Conservation (phyloP, 2,329 filamentous ascomycete genomes). For the Fusarium proliferatum region DNA sequence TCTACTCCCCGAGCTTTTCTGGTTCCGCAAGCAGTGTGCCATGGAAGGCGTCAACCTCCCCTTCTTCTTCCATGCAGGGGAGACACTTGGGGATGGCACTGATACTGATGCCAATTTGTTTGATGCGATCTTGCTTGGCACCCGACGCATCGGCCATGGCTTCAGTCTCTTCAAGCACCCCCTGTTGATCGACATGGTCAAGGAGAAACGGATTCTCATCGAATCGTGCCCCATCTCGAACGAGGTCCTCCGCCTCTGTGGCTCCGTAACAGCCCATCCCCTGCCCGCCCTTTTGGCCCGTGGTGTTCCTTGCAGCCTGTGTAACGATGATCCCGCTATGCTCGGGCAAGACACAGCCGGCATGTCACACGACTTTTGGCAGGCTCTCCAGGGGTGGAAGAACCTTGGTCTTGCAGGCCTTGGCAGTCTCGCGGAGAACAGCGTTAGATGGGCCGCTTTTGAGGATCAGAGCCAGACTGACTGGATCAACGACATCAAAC, state of each 20-base stretch:
- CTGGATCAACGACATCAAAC: conserved; percentile 79
- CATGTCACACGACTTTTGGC: conserved; percentile 95
- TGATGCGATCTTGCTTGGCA: conserved; percentile 87
- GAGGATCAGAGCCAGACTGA: conserved; percentile 79
- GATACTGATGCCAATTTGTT: conserved; percentile 84
- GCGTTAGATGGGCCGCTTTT: conserved; percentile 88
- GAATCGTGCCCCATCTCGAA: conserved; percentile 94
- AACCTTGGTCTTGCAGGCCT: conserved; percentile 90
- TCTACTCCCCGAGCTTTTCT: conserved; percentile 86
- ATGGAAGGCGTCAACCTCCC: conserved; percentile 84
- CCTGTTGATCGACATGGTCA: conserved; percentile 86
- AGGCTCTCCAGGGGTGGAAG: conserved; percentile 89
- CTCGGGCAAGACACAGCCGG: conserved; percentile 84
- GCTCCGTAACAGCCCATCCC: conserved; percentile 80
- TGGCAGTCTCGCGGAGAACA: conserved; percentile 90
- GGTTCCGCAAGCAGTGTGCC: conserved; percentile 89
- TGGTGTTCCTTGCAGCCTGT: conserved; percentile 84
- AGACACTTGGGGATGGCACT: conserved; percentile 81
- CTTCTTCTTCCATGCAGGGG: conserved; percentile 96
- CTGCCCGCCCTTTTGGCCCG: conserved; percentile 86
- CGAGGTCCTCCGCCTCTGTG: conserved; percentile 83
- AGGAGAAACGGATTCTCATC: conserved; percentile 86
- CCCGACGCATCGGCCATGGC: conserved; percentile 88
- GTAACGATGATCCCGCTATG: conserved; percentile 92
- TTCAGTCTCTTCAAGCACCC: conserved; percentile 94